Conservation (phyloP, 2,329 filamentous ascomycete genomes). For the Cercospora sp. region DNA sequence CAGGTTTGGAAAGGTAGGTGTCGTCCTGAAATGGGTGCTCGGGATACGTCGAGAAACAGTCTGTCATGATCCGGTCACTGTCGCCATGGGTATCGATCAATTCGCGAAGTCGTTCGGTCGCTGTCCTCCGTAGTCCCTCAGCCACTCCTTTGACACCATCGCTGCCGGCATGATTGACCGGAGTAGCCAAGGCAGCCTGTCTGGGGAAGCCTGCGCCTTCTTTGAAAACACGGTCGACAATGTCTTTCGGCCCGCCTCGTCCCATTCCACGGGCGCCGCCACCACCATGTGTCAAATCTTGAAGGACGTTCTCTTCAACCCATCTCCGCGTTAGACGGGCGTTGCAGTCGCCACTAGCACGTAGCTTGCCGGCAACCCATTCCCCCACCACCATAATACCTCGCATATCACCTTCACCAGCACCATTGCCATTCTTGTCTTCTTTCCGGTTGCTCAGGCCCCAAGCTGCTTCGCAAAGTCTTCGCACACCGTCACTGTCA, state of each 20-base stretch:
- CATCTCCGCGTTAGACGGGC: conserved; percentile 68
- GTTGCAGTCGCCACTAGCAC: conserved; percentile 43
- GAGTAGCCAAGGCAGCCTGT: conserved; percentile 29
- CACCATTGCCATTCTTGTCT: conserved; percentile 52
- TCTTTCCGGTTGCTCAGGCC: conserved; percentile 73
- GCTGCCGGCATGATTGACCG: conserved; percentile 22
- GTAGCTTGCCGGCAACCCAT: conserved; percentile 76
- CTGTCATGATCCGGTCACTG: conserved; percentile 72
- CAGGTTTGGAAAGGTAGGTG: conserved; percentile 82
- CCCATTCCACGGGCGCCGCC: conserved; percentile 71
- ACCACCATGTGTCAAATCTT: conserved; percentile 68
- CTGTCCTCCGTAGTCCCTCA: conserved; percentile 69
- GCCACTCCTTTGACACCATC: conserved; percentile 61
- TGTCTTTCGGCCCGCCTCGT: conserved; percentile 70
- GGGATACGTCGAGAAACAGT: conserved; percentile 85
- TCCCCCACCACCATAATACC: conserved; percentile 84
- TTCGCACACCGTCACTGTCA: conserved; percentile 84
- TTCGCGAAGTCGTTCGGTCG: conserved; percentile 69
- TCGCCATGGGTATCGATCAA: conserved; percentile 80
- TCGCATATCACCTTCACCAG: conserved; percentile 72
- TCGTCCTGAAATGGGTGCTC: conserved; percentile 91
- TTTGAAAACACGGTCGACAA: conserved; percentile 75
- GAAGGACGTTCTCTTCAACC: conserved; percentile 71
- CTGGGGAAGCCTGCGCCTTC: conserved; percentile 77
- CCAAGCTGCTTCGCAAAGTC: conserved; percentile 80